phyloP scores from a whole-genome alignment of 2,329 filamentous ascomycete species.

The Dactylella cylindrospora region DNA sequence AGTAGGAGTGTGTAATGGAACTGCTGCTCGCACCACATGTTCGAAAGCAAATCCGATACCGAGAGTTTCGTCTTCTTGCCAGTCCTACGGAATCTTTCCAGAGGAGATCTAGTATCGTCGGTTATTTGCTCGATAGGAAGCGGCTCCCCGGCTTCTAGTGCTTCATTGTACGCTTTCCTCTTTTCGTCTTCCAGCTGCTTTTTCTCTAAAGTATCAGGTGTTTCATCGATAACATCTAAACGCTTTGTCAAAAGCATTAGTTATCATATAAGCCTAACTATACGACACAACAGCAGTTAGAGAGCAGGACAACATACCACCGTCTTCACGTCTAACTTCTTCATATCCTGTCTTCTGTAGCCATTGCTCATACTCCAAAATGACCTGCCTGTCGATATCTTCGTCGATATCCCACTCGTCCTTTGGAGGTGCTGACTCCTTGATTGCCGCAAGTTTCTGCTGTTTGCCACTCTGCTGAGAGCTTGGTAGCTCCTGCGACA shows the following conservation, averaged over 20 bases:
- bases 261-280: too few relatives aligned
- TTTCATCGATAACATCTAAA: slow-evolving; percentile 42
- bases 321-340: slow-evolving; percentile 2
- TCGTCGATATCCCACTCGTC: slow-evolving; percentile 11
- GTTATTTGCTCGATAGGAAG: slow-evolving; percentile 10
- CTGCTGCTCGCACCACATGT: slow-evolving; percentile 94
- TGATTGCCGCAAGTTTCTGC: too few relatives aligned
- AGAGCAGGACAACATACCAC: slow-evolving; percentile 21
- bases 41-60: slow-evolving; percentile 83
- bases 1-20: slow-evolving; percentile 82
- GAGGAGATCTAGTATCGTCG: slow-evolving; percentile 34
- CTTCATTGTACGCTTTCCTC: background rate
- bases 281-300: too few relatives aligned
- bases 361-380: slow-evolving; percentile 41
- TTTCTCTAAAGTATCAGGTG: slow-evolving; percentile 8
- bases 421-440: background rate
- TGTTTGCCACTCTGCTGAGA: slow-evolving; percentile 9
- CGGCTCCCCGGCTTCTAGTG: slow-evolving; percentile 2
- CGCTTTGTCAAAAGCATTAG: slow-evolving; percentile 33
- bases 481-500: slow-evolving; percentile 28
- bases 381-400: slow-evolving; percentile 29
- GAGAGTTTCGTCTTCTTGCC: slow-evolving; percentile 69
- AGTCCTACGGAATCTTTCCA: slow-evolving; percentile 47
- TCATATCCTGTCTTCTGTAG: slow-evolving; percentile 14
- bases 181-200: slow-evolving; percentile 5